Conservation (phyloP, 2,329 filamentous ascomycete genomes). For the Coleophoma crateriformis region DNA sequence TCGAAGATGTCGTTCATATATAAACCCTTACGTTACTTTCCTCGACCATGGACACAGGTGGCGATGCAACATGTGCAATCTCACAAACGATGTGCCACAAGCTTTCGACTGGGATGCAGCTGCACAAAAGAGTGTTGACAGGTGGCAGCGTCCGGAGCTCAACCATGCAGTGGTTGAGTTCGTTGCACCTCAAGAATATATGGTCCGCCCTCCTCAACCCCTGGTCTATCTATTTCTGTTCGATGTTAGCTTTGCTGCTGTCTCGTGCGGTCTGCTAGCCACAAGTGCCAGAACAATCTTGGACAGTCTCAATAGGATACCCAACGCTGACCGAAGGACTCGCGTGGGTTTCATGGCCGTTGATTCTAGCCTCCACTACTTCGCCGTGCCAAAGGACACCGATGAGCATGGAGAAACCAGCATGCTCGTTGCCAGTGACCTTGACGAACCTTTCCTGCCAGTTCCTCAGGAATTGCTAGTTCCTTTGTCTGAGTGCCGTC, state of each 20-base stretch:
- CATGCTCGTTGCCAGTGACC: constrained; percentile 91
- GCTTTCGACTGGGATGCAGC: constrained; percentile 97
- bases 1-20: constrained; percentile 91
- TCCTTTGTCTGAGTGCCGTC: constrained; percentile 79
- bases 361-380: constrained; percentile 92
- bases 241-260: constrained; percentile 86
- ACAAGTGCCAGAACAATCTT: constrained; percentile 90
- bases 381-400: constrained; percentile 83
- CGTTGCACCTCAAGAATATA: constrained; percentile 97
- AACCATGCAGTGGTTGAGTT: constrained; percentile 98
- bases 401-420: constrained; percentile 79
- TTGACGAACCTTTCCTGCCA: constrained; percentile 94
- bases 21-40: constrained; percentile 96
- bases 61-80: constrained; percentile 99
- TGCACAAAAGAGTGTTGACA: constrained; percentile 82
- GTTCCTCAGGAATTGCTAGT: constrained; percentile 90
- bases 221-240: constrained; percentile 94
- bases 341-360: constrained; percentile 93
- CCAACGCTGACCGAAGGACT: constrained; percentile 92
- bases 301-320: constrained; percentile 93
- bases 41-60: constrained; percentile 95
- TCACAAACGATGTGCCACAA: constrained; percentile 98
- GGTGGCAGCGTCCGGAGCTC: constrained; percentile 87
- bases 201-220: constrained; percentile 95
- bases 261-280: constrained; percentile 85